These are phyloP conservation scores for Huntiella abstrusa DNA, from an alignment of 2,329 filamentous ascomycete species.

Conservation along the genomic window DNA sequence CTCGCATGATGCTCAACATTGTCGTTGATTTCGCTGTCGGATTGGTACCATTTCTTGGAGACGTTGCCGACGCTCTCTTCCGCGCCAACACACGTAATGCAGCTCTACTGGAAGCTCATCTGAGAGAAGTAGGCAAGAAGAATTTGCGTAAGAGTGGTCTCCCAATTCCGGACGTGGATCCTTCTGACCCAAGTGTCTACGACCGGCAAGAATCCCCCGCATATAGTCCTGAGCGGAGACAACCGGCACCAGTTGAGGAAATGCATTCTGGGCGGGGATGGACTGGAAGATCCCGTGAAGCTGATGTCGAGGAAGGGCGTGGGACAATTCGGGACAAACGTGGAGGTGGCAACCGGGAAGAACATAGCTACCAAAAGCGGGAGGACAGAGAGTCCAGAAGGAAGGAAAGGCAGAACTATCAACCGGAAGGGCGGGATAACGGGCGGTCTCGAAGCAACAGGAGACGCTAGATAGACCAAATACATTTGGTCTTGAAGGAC, in stretches of 20 bases:
- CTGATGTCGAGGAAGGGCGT: too few relatives aligned
- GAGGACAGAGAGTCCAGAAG: too few relatives aligned
- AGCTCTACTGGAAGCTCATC: slow-evolving; percentile 45
- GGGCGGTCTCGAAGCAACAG: too few relatives aligned
- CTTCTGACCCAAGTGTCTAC: slow-evolving; percentile 33
- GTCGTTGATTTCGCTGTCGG: slow-evolving; percentile 54
- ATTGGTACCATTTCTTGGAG: slow-evolving; percentile 57
- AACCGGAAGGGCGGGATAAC: too few relatives aligned
- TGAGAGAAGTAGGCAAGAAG: slow-evolving; percentile 48
- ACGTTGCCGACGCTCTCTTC: slow-evolving; percentile 52
- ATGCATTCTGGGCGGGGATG: too few relatives aligned
- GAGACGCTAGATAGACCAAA: too few relatives aligned
- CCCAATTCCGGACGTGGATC: slow-evolving; percentile 28
- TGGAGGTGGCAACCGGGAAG: too few relatives aligned
- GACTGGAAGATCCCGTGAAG: too few relatives aligned
- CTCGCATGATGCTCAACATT: slow-evolving; percentile 68
- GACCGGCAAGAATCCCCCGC: slow-evolving; percentile 19
- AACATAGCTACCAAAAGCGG: too few relatives aligned
- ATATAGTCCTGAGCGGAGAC: background rate
- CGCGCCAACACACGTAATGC: slow-evolving; percentile 64
- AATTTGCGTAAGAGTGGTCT: slow-evolving; percentile 29
- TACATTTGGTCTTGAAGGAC: too few relatives aligned
- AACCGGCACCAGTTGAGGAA: background rate
- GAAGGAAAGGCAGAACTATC: too few relatives aligned
- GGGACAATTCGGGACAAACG: too few relatives aligned